Evolutionary conservation across 148 eudicot species (phyloP), one percentile per base, ranked within the genome.

Genomic region (Rhododendron ovatum): DNA sequence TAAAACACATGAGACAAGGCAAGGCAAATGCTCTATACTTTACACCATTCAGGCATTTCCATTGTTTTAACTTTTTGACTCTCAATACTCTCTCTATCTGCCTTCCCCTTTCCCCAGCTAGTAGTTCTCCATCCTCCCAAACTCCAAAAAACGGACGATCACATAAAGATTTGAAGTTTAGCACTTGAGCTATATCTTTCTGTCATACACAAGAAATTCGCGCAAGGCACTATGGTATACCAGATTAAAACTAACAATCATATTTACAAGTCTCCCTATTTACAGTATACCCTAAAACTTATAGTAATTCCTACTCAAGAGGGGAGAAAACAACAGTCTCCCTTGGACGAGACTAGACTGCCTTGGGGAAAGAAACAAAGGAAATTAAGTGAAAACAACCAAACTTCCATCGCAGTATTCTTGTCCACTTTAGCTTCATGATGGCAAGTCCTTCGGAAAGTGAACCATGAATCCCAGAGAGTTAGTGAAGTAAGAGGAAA

Each of bases 31-130:
- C 51, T 26, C 2, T 35, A 41, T 35, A 30, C 50, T 6, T 14
- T 9, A 83, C 78, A 83, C 43, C 77, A 39, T 83, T 67, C 22
- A 50, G 73, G 33, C 53, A 69, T 83, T 76, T 47, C 24, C 47
- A 11, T 24, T 26, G 75, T 59, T 57, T 35, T 35, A 24, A 65
- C 13, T 24, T 65, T 65, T 65, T 75, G 48, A 41, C 57, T 43
- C 41, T 65, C 73, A 82, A 59, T 24, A 37, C 1, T 18, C 45
- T 20, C 18, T 20, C 50, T 59, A 6, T 63, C 51, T 71, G 41
- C 41, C 83, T 33, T 48, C 57, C 37, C 57, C 82, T 48, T 78
- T 79, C 35, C 53, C 41, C 67, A 35, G 30, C 48, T 20, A 59
- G 50, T 13, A 22, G 39, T 57, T 59, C 74, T 82, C 48, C 51